Evolutionary conservation across 352 stramenopile species (phyloP), one percentile per base, ranked within the genome.

Genomic region (Thalassiosira sp.): DNA sequence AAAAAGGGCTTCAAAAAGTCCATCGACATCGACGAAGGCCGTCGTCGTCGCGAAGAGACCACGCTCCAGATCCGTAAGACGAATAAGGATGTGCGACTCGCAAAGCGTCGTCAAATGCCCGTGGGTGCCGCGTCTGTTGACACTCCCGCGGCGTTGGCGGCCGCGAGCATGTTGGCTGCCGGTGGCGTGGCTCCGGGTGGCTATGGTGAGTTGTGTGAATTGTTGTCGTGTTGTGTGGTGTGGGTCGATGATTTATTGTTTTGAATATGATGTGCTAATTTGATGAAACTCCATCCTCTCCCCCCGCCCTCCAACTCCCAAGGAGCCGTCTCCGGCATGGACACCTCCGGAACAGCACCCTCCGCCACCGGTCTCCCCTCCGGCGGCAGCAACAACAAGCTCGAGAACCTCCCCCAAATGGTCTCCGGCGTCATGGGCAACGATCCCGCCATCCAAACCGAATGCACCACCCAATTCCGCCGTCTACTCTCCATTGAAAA

Each of bases 401-500:
- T 99, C 45, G 92, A 96, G 49, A 93, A 98, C 73, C 84, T 99
- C 51, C 95, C 95, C 6, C 85, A 95, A 60, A 97, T 98, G 94
- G 93, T 98, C 16, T 53, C 90, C 52, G 95, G 95, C 53, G 94
- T 98, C 15, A 95, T 97, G 65, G 95, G 93, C 20, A 89, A 90
- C 42, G 96, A 98, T 76, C 90, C 95, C 3, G 81, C 82, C 1
- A 86, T 94, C 25, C 95, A 99, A 76, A 93, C 98, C n/a, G 94
- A 98, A 63, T 95, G 95, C 27, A 98, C 98, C 33, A 98, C 95
- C 54, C 96, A 98, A 80, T 99, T 99, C 86, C 95, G 97, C 81
- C 97, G 98, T 66, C 86, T 99, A 11, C 89, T 99, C 5, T 98
- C 95, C 40, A 99, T 99, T 75, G 96, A 99, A 80, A 97, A 96